Evolutionary conservation across 176 grass and related monocot genomes (phyloP).

Genomic region (Leersia perrieri): DNA sequence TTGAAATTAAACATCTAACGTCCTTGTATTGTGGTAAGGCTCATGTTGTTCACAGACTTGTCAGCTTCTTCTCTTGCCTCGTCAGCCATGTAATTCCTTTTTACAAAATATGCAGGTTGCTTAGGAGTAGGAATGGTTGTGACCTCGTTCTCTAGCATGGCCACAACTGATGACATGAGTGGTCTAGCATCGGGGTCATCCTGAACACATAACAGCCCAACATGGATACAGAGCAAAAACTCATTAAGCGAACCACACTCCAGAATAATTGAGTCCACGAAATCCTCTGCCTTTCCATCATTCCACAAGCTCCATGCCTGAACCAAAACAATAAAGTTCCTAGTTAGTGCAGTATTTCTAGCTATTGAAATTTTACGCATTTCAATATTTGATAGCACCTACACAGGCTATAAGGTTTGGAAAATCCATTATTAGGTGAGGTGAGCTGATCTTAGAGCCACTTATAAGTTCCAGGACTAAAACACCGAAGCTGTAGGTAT

Average conservation of each 20-base stretch:
- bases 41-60: no score
- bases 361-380: no score
- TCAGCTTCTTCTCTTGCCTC: no score
- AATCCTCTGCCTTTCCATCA: slow-evolving; percentile 33
- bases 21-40: no score
- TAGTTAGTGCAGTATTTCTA: not conserved
- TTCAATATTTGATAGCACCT: no score
- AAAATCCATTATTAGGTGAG: not conserved
- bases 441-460: slow-evolving; percentile 40
- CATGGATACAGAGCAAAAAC: slow-evolving; percentile 39
- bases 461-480: slow-evolving; percentile 61
- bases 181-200: slow-evolving; percentile 47
- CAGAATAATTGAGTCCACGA: slow-evolving; percentile 21
- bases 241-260: not conserved
- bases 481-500: slow-evolving; percentile 56
- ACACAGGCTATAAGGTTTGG: slow-evolving; percentile 50
- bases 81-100: no score
- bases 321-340: not conserved
- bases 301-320: slow-evolving; percentile 65
- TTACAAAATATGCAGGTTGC: no score
- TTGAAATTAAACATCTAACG: no score
- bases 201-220: slow-evolving; percentile 62
- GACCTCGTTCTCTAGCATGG: slow-evolving; percentile 46
- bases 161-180: slow-evolving; percentile 42
- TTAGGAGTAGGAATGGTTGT: no score